These are phyloP conservation scores for Myrica gale DNA, from an alignment of 306 rosid genomes.

Conservation along the genomic window DNA sequence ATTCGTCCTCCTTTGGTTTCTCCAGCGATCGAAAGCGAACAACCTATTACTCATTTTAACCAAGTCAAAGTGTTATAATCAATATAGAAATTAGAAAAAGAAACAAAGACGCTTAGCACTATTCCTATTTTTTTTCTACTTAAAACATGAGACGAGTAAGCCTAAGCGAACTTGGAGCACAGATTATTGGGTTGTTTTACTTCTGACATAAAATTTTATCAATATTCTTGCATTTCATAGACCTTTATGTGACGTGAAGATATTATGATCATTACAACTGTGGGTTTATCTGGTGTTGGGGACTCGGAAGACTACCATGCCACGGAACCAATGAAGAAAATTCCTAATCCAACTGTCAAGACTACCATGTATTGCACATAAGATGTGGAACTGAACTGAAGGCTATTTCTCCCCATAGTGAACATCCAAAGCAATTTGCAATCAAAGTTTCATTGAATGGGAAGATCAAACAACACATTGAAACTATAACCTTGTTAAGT, in stretches of 20 bases:
- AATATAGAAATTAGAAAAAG: not conserved
- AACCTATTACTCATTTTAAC: conserved; percentile 25
- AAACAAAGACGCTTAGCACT: not conserved
- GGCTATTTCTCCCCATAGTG: too few relatives aligned
- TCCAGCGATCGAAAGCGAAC: conserved; percentile 49
- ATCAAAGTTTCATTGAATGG: too few relatives aligned
- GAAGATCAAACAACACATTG: too few relatives aligned
- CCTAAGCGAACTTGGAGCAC: not conserved
- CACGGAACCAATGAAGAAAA: not conserved
- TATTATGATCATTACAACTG: not conserved
- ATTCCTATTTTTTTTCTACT: not conserved
- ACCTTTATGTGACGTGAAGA: not conserved
- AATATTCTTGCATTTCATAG: not conserved
- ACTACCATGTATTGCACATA: too few relatives aligned
- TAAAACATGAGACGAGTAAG: not conserved
- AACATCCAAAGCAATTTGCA: too few relatives aligned
- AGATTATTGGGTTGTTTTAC: not conserved
- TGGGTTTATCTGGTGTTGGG: too few relatives aligned
- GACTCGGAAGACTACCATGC: not conserved
- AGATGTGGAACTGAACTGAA: too few relatives aligned
- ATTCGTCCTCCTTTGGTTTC: conserved; percentile 51
- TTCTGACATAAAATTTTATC: not conserved
- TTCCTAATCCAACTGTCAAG: too few relatives aligned
- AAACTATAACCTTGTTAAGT: too few relatives aligned
- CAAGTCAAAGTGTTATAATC: not conserved